Evolutionary conservation across 345 rosid genomes (phyloP).

Genomic region (Salix udensis): DNA sequence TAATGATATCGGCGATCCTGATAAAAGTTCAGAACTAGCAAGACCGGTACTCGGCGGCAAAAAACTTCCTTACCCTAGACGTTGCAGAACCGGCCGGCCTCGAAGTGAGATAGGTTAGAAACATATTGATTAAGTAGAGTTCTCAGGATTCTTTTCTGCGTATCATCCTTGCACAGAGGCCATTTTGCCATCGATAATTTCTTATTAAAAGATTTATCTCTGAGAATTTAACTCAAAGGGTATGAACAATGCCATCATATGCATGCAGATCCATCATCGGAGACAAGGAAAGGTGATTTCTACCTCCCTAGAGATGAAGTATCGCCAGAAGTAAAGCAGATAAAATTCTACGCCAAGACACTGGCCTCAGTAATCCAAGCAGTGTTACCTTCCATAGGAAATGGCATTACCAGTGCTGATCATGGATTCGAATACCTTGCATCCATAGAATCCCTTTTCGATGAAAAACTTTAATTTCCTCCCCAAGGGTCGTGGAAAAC

Average conservation of each 20-base stretch:
- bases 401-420: conserved; percentile 32
- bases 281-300: conserved; percentile 32
- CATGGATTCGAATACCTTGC: conserved; percentile 61
- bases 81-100: conserved; percentile 45
- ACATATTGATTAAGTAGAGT: background rate
- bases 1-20: conserved; percentile 76
- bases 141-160: background rate
- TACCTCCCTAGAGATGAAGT: conserved; percentile 82
- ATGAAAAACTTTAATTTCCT: conserved; percentile 45
- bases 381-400: conserved; percentile 32
- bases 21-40: conserved; percentile 11
- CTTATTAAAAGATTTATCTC: background rate
- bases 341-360: conserved; percentile 54
- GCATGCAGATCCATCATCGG: conserved; percentile 46
- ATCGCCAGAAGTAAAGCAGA: conserved; percentile 49
- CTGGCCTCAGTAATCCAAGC: conserved; percentile 55
- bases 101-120: conserved; percentile 23
- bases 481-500: conserved; percentile 38
- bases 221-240: background rate
- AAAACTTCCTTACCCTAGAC: conserved; percentile 45
- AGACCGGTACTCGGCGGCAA: conserved; percentile 48
- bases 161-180: background rate
- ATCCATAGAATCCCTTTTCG: conserved; percentile 57
- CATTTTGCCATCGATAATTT: background rate
- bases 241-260: no score